phyloP scores from a whole-genome alignment of 164 flowering plant genomes.

The Houttuynia cordata region DNA sequence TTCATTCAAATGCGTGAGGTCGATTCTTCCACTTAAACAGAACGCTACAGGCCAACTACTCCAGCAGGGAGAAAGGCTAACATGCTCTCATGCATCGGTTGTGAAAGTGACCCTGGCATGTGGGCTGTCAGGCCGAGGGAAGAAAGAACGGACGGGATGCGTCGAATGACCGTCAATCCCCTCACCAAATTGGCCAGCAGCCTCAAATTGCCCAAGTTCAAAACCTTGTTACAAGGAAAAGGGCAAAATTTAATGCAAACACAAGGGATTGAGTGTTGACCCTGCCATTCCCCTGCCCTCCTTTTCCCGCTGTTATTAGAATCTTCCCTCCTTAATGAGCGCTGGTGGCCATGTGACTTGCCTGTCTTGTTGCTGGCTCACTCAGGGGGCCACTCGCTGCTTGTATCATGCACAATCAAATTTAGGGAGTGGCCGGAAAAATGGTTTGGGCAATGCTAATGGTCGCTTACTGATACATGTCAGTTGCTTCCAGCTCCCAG shows the following conservation, averaged over 20 bases:
- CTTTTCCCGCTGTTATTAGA: neutral
- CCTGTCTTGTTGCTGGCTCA: no score
- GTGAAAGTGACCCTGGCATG: neutral
- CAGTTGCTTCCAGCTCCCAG: neutral
- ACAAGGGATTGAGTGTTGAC: slow-evolving; percentile 2
- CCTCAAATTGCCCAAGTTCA: neutral
- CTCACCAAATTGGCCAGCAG: neutral
- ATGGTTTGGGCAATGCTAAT: no score
- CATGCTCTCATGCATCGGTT: neutral
- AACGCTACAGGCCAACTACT: neutral
- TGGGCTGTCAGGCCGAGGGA: neutral
- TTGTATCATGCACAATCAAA: no score
- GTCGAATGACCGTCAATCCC: no score
- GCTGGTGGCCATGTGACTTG: neutral
- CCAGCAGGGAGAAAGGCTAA: neutral
- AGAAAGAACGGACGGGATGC: no score
- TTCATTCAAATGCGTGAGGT: neutral
- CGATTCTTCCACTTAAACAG: neutral
- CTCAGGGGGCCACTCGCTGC: no score
- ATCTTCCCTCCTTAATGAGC: neutral
- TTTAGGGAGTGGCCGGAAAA: no score
- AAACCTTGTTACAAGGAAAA: neutral
- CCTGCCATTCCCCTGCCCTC: neutral
- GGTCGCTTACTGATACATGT: neutral
- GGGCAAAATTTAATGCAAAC: neutral